Evolutionary conservation across 345 rosid species (phyloP).

Genomic region (Boechera stricta): DNA sequence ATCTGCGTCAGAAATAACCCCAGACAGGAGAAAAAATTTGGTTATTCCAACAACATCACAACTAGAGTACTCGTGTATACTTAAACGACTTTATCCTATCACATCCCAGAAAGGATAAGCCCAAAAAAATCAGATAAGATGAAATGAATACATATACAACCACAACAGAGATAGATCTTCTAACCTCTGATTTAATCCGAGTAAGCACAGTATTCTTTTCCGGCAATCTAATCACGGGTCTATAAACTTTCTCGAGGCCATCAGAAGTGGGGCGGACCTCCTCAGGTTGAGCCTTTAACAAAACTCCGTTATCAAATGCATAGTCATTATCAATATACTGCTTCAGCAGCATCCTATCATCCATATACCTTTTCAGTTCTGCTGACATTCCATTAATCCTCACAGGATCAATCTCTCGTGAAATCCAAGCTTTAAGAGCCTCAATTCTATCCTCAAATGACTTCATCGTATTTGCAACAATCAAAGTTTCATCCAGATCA

Average conservation of each 20-base stretch:
- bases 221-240: constrained; percentile 84
- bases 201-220: constrained; percentile 85
- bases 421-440: constrained; percentile 74
- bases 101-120: constrained; percentile 1
- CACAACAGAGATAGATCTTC: constrained; percentile 29
- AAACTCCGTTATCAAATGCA: constrained; percentile 72
- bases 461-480: constrained; percentile 97
- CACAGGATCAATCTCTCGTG: constrained; percentile 72
- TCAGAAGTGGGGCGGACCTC: constrained; percentile 72
- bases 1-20: constrained; percentile 55
- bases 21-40: constrained; percentile 6
- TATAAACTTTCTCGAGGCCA: constrained; percentile 65
- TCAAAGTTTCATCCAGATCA: constrained; percentile 95
- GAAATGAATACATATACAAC: constrained; percentile 29
- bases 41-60: neutral
- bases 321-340: constrained; percentile 79
- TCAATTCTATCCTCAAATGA: constrained; percentile 93
- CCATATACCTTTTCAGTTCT: constrained; percentile 72
- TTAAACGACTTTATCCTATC: constrained; percentile 14
- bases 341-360: constrained; percentile 82
- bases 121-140: neutral
- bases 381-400: constrained; percentile 75
- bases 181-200: constrained; percentile 96
- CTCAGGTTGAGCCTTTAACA: constrained; percentile 75
- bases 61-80: neutral